phyloP scores from a whole-genome alignment of 2,329 filamentous ascomycete species.

The Botrytis hyacinthi region DNA sequence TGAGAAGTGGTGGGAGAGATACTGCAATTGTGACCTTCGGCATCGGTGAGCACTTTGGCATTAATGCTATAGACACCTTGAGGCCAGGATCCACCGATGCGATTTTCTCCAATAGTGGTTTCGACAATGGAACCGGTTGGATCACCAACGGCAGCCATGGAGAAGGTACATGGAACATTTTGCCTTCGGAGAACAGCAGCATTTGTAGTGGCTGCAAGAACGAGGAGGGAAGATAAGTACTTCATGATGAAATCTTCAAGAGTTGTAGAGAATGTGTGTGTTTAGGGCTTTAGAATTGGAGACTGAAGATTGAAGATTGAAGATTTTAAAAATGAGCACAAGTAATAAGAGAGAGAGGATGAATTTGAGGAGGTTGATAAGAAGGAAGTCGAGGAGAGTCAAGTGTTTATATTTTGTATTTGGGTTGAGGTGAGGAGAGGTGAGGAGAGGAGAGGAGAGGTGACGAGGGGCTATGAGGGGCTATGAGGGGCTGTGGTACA shows the following conservation, averaged over 20 bases:
- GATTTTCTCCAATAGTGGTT: slow-evolving; percentile 32
- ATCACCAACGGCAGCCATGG: slow-evolving; percentile 29
- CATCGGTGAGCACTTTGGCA: slow-evolving; percentile 28
- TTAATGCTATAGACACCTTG: slow-evolving; percentile 30
- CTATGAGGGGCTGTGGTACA: not conserved
- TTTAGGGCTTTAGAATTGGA: not conserved
- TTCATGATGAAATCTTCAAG: slow-evolving; percentile 22
- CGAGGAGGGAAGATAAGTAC: slow-evolving; percentile 17
- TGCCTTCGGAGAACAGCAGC: slow-evolving; percentile 30
- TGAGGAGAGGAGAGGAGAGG: slow-evolving; percentile 2
- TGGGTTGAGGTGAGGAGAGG: not conserved
- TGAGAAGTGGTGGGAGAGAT: slow-evolving; percentile 29
- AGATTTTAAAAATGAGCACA: slow-evolving; percentile 1
- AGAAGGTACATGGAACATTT: slow-evolving; percentile 32
- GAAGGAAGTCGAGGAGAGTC: not conserved
- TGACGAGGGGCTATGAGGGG: not conserved
- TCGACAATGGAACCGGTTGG: slow-evolving; percentile 28
- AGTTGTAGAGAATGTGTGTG: not conserved
- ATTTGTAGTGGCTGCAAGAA: slow-evolving; percentile 22
- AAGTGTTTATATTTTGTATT: not conserved
- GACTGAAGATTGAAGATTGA: not conserved
- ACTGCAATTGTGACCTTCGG: slow-evolving; percentile 30
- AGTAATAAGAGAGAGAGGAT: not conserved
- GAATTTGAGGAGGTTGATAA: not conserved
- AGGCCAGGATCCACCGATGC: slow-evolving; percentile 31